Percentiles rank a stretch among this genome's conserved stretches.
Evolutionary conservation across 768 basidiomycete genomes (phyloP).

Genomic region (Tylopilus plumbeoviolaceoides): DNA sequence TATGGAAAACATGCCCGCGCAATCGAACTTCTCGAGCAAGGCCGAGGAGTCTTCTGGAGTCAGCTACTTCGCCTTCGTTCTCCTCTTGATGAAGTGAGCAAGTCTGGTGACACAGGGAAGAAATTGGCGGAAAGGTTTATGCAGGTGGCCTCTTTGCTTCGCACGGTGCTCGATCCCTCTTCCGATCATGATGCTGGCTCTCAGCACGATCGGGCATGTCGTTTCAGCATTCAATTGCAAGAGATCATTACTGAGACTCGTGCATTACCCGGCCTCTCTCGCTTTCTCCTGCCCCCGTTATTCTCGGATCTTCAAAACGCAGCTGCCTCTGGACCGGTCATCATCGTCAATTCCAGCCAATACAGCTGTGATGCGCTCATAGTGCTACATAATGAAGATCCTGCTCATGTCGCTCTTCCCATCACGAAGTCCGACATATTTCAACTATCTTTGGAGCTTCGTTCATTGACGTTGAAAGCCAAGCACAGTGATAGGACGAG

Average conservation of each 20-base stretch:
- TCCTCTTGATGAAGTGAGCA: slow-evolving; percentile 2
- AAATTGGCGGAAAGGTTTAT: not conserved
- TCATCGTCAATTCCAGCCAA: slow-evolving; percentile 31
- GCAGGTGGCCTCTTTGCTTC: not conserved
- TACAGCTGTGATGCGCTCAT: slow-evolving; percentile 33
- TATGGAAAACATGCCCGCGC: slow-evolving; percentile 8
- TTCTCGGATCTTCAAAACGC: slow-evolving; percentile 13
- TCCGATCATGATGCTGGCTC: not conserved
- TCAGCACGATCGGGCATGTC: not conserved
- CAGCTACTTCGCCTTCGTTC: slow-evolving; percentile 17
- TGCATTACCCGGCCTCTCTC: slow-evolving; percentile 17
- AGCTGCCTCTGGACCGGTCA: slow-evolving; percentile 26
- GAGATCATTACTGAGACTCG: slow-evolving; percentile 14
- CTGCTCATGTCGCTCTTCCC: slow-evolving; percentile 1
- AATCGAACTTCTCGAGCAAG: slow-evolving; percentile 32
- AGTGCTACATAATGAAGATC: slow-evolving; percentile 6
- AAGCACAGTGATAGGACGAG: not conserved
- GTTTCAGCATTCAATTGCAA: not conserved
- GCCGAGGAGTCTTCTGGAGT: slow-evolving; percentile 21
- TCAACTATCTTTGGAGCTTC: not conserved
- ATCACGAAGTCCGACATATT: not conserved
- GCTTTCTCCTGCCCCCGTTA: slow-evolving; percentile 25
- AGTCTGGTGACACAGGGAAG: not conserved
- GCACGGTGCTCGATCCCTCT: not conserved
- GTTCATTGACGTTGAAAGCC: not conserved